Evolutionary conservation across 2,329 filamentous ascomycete genomes (phyloP).

Genomic region (Ilyonectria sp.): DNA sequence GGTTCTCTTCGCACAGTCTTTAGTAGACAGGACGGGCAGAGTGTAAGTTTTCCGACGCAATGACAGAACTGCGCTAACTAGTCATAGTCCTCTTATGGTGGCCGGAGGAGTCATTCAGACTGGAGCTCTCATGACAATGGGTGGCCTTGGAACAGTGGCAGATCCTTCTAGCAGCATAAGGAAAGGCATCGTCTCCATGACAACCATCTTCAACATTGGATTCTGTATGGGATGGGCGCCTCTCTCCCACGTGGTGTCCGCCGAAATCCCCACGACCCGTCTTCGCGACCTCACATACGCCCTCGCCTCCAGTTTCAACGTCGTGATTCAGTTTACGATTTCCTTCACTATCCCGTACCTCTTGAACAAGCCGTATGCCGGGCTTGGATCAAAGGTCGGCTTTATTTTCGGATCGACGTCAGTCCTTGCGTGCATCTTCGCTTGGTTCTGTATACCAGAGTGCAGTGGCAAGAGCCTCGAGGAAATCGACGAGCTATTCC

Average conservation of each 20-base stretch:
- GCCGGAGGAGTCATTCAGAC: conserved; percentile 4
- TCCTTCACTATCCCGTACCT: background rate
- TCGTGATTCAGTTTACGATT: background rate
- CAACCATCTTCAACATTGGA: background rate
- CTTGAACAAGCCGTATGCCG: background rate
- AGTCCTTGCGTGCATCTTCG: background rate
- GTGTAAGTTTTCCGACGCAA: conserved; percentile 9
- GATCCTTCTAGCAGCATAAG: background rate
- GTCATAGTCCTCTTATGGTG: background rate
- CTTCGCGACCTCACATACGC: background rate
- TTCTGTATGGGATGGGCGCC: background rate
- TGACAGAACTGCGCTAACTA: background rate
- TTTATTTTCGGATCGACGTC: background rate
- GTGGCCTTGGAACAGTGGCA: conserved; percentile 11
- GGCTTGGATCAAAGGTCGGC: background rate
- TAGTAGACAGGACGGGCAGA: conserved; percentile 20
- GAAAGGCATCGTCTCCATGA: conserved; percentile 7
- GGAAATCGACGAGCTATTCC: background rate
- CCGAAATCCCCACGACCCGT: background rate
- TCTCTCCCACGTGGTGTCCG: background rate
- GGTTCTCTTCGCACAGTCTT: conserved; percentile 37
- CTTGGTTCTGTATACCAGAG: background rate
- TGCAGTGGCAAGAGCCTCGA: background rate
- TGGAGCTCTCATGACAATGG: conserved; percentile 18
- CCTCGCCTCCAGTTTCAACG: background rate